Percentiles rank a stretch among this genome's conserved stretches.
phyloP scores from a whole-genome alignment of 1,139 yeast genomes.

The Kodamaea ohmeri region DNA sequence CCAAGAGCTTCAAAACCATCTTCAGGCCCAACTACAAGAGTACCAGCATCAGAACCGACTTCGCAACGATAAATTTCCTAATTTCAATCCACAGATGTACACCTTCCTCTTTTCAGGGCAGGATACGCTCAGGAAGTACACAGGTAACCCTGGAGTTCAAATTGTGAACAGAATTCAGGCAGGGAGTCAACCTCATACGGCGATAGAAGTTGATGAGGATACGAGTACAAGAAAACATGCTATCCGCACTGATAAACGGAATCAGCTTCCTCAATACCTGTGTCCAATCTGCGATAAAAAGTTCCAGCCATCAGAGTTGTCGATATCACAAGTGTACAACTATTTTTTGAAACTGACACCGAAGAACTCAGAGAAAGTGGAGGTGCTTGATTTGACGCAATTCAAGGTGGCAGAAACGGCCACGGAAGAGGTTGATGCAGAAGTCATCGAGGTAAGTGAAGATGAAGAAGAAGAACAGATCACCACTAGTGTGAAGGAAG shows the following conservation, averaged over 20 bases:
- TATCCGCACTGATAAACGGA: background rate
- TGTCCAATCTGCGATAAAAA: conserved; percentile 43
- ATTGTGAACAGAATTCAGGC: conserved; percentile 1
- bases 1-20: background rate
- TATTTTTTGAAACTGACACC: conserved; percentile 44
- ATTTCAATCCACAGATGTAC: conserved; percentile 4
- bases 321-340: conserved; percentile 42
- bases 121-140: conserved; percentile 1
- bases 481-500: background rate
- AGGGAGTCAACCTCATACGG: background rate
- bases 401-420: conserved; percentile 21
- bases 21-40: conserved; percentile 1
- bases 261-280: conserved; percentile 25
- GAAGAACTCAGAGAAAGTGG: conserved; percentile 33
- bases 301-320: conserved; percentile 36
- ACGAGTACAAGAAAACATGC: background rate
- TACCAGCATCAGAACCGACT: conserved; percentile 3
- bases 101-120: conserved; percentile 4
- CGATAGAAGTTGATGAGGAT: background rate
- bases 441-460: conserved; percentile 25
- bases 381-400: conserved; percentile 35
- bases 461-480: conserved; percentile 12
- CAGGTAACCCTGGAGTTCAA: conserved; percentile 5
- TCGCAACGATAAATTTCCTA: conserved; percentile 1
- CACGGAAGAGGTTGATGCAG: conserved; percentile 16